Evolutionary conservation across 1,284 basidiomycete species (phyloP).

Genomic region (Leccinum angustisporum): DNA sequence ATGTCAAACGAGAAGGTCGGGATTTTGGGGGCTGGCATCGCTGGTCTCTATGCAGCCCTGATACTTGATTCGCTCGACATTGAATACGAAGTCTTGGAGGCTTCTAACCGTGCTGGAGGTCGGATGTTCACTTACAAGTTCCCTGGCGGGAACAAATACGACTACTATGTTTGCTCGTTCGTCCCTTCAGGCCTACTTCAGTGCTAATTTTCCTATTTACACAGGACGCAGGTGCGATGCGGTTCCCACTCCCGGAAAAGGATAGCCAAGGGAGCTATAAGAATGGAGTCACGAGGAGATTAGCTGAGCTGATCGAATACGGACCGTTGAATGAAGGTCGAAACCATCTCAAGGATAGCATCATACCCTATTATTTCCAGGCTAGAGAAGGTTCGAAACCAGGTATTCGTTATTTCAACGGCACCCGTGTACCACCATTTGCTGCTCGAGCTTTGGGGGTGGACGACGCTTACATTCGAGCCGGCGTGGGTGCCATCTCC

Average conservation of each 20-base stretch:
- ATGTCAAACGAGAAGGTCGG: conserved; percentile 8
- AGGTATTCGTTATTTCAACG: conserved; percentile 18
- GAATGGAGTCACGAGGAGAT: conserved; percentile 31
- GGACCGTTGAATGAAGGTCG: conserved; percentile 16
- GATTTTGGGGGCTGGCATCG: conserved; percentile 29
- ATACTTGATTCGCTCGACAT: conserved; percentile 36
- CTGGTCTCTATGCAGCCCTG: conserved; percentile 39
- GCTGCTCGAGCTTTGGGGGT: conserved; percentile 13
- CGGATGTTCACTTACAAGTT: conserved; percentile 38
- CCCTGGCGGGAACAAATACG: conserved; percentile 11
- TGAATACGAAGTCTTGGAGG: conserved; percentile 37
- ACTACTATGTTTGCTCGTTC: conserved; percentile 18
- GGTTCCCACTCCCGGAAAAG: conserved; percentile 21
- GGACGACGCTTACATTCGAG: conserved; percentile 12
- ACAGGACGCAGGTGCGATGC: conserved; percentile 37
- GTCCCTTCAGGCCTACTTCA: background rate
- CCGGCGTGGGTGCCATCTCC: conserved; percentile 13
- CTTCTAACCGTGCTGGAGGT: conserved; percentile 30
- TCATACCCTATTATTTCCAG: conserved; percentile 15
- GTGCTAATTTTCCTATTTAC: background rate
- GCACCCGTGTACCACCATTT: conserved; percentile 9
- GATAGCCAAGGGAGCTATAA: conserved; percentile 16
- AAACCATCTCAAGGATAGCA: conserved; percentile 3
- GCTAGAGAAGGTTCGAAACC: conserved; percentile 3
- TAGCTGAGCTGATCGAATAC: conserved; percentile 29